These are phyloP conservation scores for Kernera saxatilis DNA, from an alignment of 345 rosid genomes.

Conservation along the genomic window DNA sequence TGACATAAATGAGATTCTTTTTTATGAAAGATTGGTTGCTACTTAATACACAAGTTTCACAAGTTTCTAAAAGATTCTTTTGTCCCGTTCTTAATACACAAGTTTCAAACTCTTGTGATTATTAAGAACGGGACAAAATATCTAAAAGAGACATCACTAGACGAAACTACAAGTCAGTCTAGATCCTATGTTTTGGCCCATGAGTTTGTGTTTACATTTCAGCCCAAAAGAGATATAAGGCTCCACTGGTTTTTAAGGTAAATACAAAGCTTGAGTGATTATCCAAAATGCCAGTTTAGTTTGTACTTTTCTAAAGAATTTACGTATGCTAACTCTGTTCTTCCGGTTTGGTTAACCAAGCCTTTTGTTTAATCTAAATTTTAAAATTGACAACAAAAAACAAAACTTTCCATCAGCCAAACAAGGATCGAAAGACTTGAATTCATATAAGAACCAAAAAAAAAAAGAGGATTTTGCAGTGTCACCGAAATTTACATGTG, in stretches of 20 bases:
- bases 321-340: no score
- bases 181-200: not conserved
- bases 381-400: no score
- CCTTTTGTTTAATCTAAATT: no score
- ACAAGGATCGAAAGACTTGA: not conserved
- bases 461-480: not conserved
- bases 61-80: no score
- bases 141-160: not conserved
- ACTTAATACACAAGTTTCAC: not conserved
- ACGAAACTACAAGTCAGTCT: not conserved
- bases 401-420: constrained; percentile 7
- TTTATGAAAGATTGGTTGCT: not conserved
- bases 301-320: no score
- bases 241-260: no score
- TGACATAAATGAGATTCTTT: not conserved
- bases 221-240: not conserved
- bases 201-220: not conserved
- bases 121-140: not conserved
- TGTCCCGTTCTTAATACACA: not conserved
- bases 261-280: no score
- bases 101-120: no score
- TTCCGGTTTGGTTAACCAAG: no score
- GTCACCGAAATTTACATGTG: constrained; percentile 14
- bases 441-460: not conserved
- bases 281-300: no score